Conservation (phyloP, 768 basidiomycete species). For the Kwoniella sp. region DNA sequence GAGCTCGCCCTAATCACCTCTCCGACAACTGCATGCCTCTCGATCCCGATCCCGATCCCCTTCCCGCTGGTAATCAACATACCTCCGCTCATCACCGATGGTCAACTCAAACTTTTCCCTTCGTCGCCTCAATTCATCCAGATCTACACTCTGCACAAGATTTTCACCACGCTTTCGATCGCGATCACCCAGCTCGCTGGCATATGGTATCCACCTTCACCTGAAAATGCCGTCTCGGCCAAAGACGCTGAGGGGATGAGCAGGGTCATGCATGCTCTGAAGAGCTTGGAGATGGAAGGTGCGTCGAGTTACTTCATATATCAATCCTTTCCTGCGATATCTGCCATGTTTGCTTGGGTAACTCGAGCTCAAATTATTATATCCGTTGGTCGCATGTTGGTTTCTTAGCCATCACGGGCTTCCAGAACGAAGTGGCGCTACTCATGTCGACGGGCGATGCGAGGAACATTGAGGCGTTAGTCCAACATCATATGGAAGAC, state of each 20-base stretch:
- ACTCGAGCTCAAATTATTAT: too few relatives aligned
- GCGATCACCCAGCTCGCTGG: slow-evolving; percentile 43
- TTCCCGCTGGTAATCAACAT: background rate
- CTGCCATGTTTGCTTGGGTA: slow-evolving; percentile 14
- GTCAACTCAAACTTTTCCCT: background rate
- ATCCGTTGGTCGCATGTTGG: too few relatives aligned
- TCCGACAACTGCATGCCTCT: slow-evolving; percentile 17
- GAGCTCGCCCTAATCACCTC: slow-evolving; percentile 42
- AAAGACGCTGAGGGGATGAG: slow-evolving; percentile 15
- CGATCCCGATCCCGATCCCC: slow-evolving; percentile 2
- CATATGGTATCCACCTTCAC: slow-evolving; percentile 27
- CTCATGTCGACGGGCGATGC: slow-evolving; percentile 12
- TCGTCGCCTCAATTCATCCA: slow-evolving; percentile 32
- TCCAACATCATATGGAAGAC: slow-evolving; percentile 28
- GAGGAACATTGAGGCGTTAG: slow-evolving; percentile 9
- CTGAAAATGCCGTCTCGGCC: background rate
- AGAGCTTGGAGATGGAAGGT: slow-evolving; percentile 41
- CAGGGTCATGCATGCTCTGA: slow-evolving; percentile 13
- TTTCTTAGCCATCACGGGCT: slow-evolving; percentile 14
- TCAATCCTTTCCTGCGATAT: background rate
- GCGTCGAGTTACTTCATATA: slow-evolving; percentile 18
- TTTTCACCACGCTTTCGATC: slow-evolving; percentile 36
- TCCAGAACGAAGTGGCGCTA: slow-evolving; percentile 25
- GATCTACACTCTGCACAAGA: slow-evolving; percentile 32
- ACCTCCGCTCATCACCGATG: background rate